phyloP scores from a whole-genome alignment of 495 filamentous ascomycete genomes.

The Hypomontagnella monticulosa region DNA sequence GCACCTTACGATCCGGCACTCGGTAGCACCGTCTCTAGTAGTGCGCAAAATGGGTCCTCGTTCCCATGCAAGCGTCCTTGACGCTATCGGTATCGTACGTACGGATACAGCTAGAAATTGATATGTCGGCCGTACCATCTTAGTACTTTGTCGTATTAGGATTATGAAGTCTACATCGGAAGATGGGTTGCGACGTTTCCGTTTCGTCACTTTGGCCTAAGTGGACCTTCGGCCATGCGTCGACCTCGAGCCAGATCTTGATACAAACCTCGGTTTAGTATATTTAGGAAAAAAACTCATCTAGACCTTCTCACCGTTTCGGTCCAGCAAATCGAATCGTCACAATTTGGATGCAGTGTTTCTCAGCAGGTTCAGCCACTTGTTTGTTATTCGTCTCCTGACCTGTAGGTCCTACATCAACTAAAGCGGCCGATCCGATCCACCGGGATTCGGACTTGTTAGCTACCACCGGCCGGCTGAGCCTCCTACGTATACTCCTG shows the following conservation, averaged over 20 bases:
- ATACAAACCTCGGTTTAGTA: constrained; percentile 23
- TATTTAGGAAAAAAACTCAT: constrained; percentile 1
- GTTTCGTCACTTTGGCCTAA: constrained; percentile 27
- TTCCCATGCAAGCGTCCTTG: not conserved
- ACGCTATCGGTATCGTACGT: too few species aligned
- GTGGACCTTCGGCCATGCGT: constrained; percentile 16
- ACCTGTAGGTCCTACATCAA: not conserved
- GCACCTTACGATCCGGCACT: constrained; percentile 18
- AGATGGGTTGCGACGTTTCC: constrained; percentile 15
- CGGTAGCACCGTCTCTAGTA: constrained; percentile 6
- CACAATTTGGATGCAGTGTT: too few species aligned
- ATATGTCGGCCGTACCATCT: not conserved
- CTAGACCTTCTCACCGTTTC: constrained; percentile 10
- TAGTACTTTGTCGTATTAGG: not conserved
- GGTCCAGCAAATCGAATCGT: not conserved
- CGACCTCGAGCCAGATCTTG: too few species aligned
- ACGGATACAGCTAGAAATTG: too few species aligned
- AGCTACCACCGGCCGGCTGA: constrained; percentile 3
- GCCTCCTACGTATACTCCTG: not conserved
- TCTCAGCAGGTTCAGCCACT: too few species aligned
- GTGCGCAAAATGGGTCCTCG: not conserved
- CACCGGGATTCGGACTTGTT: constrained; percentile 26
- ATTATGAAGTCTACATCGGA: constrained; percentile 23
- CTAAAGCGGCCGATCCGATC: not conserved
- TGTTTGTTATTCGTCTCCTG: not conserved